Conservation (phyloP, 805 yeast species). For the Wickerhamiella siamensis region DNA sequence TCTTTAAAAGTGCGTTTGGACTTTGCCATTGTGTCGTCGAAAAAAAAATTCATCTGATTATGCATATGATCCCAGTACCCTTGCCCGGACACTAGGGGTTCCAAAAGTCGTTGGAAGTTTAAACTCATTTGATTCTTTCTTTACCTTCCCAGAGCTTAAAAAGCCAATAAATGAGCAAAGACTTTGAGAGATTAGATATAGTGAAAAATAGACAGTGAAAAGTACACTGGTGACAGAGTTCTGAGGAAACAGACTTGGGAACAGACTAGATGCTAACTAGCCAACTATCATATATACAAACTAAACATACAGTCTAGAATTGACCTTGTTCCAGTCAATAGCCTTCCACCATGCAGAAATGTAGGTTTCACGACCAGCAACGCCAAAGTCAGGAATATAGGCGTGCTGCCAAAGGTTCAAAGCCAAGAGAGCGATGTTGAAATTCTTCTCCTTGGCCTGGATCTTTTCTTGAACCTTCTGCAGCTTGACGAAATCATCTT, state of each 20-base stretch:
- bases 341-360: slow-evolving; percentile 62
- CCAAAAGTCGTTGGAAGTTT: too few species aligned
- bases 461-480: slow-evolving; percentile 31
- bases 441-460: slow-evolving; percentile 18
- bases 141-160: not conserved
- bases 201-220: too few species aligned
- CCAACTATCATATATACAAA: not conserved
- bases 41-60: slow-evolving; percentile 2
- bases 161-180: too few species aligned
- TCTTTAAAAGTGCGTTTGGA: not conserved
- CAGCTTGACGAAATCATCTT: slow-evolving; percentile 37
- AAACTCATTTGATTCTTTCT: not conserved
- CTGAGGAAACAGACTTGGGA: too few species aligned
- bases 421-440: slow-evolving; percentile 51
- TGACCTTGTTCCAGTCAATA: slow-evolving; percentile 57
- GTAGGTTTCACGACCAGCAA: slow-evolving; percentile 54
- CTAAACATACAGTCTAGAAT: slow-evolving; percentile 11
- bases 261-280: too few species aligned
- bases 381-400: slow-evolving; percentile 74
- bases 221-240: too few species aligned
- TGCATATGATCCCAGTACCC: too few species aligned
- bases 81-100: too few species aligned
- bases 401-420: slow-evolving; percentile 83
- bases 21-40: not conserved
- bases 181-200: too few species aligned